A percentile compares a stretch with the other conserved stretches of the same genome.
Conservation (phyloP, 148 eudicot genomes). For the Chenopodium suecicum region DNA sequence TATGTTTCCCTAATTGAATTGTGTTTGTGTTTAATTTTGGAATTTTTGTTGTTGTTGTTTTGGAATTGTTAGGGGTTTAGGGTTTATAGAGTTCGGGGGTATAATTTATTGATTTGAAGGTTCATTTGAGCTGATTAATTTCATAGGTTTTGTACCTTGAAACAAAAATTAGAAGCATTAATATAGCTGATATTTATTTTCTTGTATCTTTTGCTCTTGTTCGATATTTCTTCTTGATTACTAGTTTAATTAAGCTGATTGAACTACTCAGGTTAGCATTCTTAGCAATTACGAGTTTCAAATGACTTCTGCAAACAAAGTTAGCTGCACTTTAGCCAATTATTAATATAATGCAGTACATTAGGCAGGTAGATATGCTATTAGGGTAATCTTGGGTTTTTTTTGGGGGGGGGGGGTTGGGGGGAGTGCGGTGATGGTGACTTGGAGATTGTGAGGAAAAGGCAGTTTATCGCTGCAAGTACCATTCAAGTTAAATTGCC, state of each 20-base stretch:
- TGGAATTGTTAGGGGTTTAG: constrained; percentile 11
- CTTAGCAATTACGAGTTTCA: background rate
- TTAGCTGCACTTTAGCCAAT: background rate
- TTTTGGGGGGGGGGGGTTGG: background rate
- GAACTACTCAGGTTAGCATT: background rate
- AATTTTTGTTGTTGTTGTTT: background rate
- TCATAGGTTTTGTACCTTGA: background rate
- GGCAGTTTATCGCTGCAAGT: background rate
- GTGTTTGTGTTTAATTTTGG: background rate
- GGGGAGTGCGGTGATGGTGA: too few species aligned
- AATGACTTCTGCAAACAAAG: background rate
- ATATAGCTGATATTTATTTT: background rate
- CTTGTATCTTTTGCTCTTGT: background rate
- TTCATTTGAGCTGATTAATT: constrained; percentile 1
- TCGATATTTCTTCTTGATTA: background rate
- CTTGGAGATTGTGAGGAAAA: background rate
- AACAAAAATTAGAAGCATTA: background rate
- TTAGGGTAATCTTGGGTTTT: background rate
- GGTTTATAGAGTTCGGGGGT: constrained; percentile 10
- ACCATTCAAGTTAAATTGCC: background rate
- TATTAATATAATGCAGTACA: background rate
- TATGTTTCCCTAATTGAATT: background rate
- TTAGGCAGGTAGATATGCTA: too few species aligned
- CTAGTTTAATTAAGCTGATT: too few species aligned
- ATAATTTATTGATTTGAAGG: background rate